These are phyloP conservation scores for Lachnellula hyalina DNA, from an alignment of 2,329 filamentous ascomycete genomes.

Conservation along the genomic window DNA sequence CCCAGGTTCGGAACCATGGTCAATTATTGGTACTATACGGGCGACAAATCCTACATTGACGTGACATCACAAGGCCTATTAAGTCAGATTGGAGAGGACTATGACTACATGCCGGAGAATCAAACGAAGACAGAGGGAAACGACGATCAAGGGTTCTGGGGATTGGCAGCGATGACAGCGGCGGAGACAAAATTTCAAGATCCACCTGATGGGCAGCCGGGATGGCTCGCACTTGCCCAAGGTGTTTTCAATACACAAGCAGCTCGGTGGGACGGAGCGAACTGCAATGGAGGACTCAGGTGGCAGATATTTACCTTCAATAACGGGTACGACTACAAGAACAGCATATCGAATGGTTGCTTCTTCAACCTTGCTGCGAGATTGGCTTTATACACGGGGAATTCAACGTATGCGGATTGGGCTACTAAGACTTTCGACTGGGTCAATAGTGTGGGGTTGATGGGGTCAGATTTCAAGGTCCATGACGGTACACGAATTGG, in stretches of 20 bases:
- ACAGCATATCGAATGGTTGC: slow-evolving; percentile 56
- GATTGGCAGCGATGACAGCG: slow-evolving; percentile 62
- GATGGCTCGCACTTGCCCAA: slow-evolving; percentile 68
- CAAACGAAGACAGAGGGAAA: slow-evolving; percentile 58
- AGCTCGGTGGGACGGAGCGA: slow-evolving; percentile 60
- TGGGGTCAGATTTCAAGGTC: slow-evolving; percentile 48
- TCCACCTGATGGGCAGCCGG: slow-evolving; percentile 48
- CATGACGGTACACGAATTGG: slow-evolving; percentile 56
- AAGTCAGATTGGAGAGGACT: slow-evolving; percentile 64
- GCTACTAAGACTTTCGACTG: slow-evolving; percentile 69
- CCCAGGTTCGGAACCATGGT: slow-evolving; percentile 62
- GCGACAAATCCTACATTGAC: slow-evolving; percentile 63
- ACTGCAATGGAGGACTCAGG: slow-evolving; percentile 67
- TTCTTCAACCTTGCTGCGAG: slow-evolving; percentile 60
- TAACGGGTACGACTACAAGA: slow-evolving; percentile 73
- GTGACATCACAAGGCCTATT: slow-evolving; percentile 60
- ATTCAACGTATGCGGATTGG: slow-evolving; percentile 72
- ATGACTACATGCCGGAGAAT: slow-evolving; percentile 73
- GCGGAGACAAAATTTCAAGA: slow-evolving; percentile 60
- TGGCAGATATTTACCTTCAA: slow-evolving; percentile 87
- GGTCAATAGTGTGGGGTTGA: slow-evolving; percentile 52
- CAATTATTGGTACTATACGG: slow-evolving; percentile 81
- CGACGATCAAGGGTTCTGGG: slow-evolving; percentile 72
- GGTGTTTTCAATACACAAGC: slow-evolving; percentile 77
- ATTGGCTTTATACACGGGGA: slow-evolving; percentile 70